Evolutionary conservation across 371 early-diverging fungal genomes (phyloP).

Genomic region (Thermomucor indicae-seudaticae): DNA sequence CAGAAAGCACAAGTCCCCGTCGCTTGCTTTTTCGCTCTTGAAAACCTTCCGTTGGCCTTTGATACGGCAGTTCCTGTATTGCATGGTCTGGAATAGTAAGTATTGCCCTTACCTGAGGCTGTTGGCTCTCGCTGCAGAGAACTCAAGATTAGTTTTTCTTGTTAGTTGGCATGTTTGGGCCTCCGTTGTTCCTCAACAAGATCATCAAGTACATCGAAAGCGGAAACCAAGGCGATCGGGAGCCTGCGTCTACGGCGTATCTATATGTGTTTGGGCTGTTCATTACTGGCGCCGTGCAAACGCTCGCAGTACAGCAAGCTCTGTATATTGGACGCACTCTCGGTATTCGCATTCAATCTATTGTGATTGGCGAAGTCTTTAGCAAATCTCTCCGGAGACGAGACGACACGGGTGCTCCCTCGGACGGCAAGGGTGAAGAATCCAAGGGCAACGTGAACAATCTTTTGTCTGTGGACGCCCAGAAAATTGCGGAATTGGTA

Average conservation of each 20-base stretch:
- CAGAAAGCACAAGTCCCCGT: slow-evolving; percentile 3
- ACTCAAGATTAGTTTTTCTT: neutral
- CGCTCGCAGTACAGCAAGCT: slow-evolving; percentile 45
- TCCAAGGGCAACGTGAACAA: slow-evolving; percentile 46
- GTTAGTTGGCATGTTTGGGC: slow-evolving; percentile 42
- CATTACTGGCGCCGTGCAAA: slow-evolving; percentile 41
- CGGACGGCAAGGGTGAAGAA: slow-evolving; percentile 6
- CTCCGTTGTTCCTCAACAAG: slow-evolving; percentile 54
- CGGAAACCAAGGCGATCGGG: slow-evolving; percentile 16
- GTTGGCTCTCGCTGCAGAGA: too few species aligned
- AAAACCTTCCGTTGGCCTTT: slow-evolving; percentile 31
- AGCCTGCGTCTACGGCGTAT: slow-evolving; percentile 40
- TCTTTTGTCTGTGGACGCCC: slow-evolving; percentile 54
- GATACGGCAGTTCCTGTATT: slow-evolving; percentile 34
- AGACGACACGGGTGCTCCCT: slow-evolving; percentile 35
- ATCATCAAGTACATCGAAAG: slow-evolving; percentile 55
- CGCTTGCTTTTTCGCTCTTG: slow-evolving; percentile 22
- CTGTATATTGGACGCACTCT: slow-evolving; percentile 54
- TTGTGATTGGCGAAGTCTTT: slow-evolving; percentile 59
- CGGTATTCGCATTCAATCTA: slow-evolving; percentile 51
- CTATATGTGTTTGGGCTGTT: slow-evolving; percentile 60
- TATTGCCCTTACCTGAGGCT: neutral
- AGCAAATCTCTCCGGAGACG: slow-evolving; percentile 52
- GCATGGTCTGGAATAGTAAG: slow-evolving; percentile 39
- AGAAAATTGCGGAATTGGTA: slow-evolving; percentile 47